Base-by-base conservation (phyloP, 1,139 yeast species). In the Sugiyamaella castrensis region DNA sequence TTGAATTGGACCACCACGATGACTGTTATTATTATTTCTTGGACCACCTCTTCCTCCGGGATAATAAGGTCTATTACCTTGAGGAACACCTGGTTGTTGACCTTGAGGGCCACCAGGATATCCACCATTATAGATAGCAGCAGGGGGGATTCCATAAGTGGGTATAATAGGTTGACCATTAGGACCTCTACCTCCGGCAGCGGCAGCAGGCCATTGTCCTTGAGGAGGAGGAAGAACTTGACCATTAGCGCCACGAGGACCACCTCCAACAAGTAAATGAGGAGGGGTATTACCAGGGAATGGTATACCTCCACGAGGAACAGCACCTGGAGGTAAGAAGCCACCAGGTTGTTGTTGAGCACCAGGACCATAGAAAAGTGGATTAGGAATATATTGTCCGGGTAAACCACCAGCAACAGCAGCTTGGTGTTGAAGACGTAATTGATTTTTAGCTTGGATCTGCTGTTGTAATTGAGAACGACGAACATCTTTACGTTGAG, bases 401-500 rank as follows among this genome's bases (percentile, higher is more conserved):
- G 95, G 95, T 70, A 89, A 77, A 65, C 95, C 96, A 61, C 87
- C 89, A 34, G 73, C 74, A 66, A 95, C 96, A 60, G 87, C 89
- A 39, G 74, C 75, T 71, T 87, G 89, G 72, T 89, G 96, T 79
- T 91, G 98, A 82, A 89, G 81, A 79, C 98, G 37, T 26, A 43
- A 16, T 76, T 92, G 98, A 81, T 88, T 89, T 80, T 96, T 87
- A 61, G 97, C 98, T 73, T 87, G 95, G 69, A 89, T 87, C 75
- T 92, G 98, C 77, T 94, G 98, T 72, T 89, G 94, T 71, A 94
- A 80, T 78, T 92, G 98, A 65, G 89, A 82, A 71, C 96, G 87
- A 81, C 99, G 89, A 56, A 88, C 96, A 67, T 92, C 98, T 78
- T 89, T 91, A 74, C 97, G 87, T 81, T 92, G 98, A 65, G 98